Conservation (phyloP, 305 asterid genomes). For the Withania somnifera region DNA sequence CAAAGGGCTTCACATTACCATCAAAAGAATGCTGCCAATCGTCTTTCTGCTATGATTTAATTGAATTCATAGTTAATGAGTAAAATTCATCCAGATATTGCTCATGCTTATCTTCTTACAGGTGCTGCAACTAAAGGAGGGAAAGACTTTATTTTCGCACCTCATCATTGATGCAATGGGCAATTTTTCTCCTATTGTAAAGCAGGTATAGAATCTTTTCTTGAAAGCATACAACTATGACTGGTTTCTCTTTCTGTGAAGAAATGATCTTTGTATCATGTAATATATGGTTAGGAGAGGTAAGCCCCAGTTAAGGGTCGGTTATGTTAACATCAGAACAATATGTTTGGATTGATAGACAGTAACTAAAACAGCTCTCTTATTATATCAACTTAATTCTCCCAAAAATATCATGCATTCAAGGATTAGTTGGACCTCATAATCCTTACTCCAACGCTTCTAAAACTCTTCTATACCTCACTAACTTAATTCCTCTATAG, state of each 20-base stretch:
- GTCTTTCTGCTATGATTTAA: background rate
- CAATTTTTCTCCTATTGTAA: constrained; percentile 90
- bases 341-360: background rate
- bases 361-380: background rate
- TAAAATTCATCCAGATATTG: background rate
- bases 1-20: background rate
- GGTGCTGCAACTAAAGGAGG: constrained; percentile 64
- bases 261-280: background rate
- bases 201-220: constrained; percentile 45
- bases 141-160: constrained; percentile 55
- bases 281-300: background rate
- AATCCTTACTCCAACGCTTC: background rate
- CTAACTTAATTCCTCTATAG: background rate
- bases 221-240: background rate
- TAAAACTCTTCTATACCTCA: background rate
- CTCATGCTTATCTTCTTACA: constrained; percentile 12
- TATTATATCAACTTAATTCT: background rate
- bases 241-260: background rate
- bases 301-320: background rate
- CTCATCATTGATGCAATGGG: constrained; percentile 97
- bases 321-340: background rate
- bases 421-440: background rate
- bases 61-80: background rate
- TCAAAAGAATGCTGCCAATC: background rate
- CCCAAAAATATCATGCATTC: background rate